phyloP scores from a whole-genome alignment of 192 early-diverging fungal species.

The Backusella mclennaniae region DNA sequence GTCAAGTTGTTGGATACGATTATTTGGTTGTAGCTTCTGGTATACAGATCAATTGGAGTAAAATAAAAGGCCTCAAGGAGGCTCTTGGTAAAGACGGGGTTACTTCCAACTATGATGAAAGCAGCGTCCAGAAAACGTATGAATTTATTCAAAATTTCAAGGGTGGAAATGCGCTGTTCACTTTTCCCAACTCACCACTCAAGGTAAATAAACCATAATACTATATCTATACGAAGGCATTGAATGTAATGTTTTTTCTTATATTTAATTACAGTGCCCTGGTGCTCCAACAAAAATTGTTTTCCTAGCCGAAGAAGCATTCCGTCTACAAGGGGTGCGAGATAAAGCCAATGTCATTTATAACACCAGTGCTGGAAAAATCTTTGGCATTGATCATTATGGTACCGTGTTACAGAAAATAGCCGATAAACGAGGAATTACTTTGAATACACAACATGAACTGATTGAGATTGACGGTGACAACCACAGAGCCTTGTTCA shows the following conservation, averaged over 20 bases:
- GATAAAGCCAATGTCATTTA: constrained; percentile 68
- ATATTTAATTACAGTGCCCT: constrained; percentile 54
- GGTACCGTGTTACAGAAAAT: constrained; percentile 66
- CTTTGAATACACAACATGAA: constrained; percentile 70
- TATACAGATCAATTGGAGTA: constrained; percentile 74
- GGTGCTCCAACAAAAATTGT: constrained; percentile 89
- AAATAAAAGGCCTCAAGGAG: constrained; percentile 71
- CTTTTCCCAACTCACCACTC: constrained; percentile 82
- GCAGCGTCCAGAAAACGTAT: constrained; percentile 70
- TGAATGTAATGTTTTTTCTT: neutral
- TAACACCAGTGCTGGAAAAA: constrained; percentile 79
- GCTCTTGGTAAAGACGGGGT: constrained; percentile 80
- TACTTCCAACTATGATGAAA: constrained; percentile 75
- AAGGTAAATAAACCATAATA: constrained; percentile 42
- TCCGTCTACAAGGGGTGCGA: constrained; percentile 69
- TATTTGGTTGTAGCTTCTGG: constrained; percentile 76
- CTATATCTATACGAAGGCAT: neutral
- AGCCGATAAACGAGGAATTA: constrained; percentile 63
- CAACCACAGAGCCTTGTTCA: constrained; percentile 70
- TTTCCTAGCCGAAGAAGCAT: constrained; percentile 82
- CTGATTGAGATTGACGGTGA: constrained; percentile 65
- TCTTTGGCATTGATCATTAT: constrained; percentile 86
- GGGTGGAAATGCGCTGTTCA: constrained; percentile 80
- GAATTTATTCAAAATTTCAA: constrained; percentile 70
- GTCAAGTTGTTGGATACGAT: constrained; percentile 63